Evolutionary conservation across 75 land plant species (phyloP), one percentile per base, ranked within the genome.

Genomic region (Sequoia sempervirens): DNA sequence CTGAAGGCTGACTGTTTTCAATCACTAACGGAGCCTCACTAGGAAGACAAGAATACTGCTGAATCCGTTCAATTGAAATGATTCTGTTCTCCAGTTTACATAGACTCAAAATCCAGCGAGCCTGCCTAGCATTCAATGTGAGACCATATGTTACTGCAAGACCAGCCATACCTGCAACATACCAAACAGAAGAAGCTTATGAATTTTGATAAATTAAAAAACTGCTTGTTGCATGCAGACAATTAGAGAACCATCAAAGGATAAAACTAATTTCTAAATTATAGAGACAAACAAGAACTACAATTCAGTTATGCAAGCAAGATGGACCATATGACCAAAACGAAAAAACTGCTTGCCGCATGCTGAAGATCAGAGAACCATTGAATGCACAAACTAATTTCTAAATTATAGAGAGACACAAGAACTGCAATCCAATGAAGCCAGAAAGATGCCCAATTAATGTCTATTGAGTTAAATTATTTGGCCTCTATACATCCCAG

Each of bases 61-160:
- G 93, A 80, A 97, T 97, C 38, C 98, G 87, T 76, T 97, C 99
- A 74, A 97, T 97, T 70, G 99, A 94, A 46, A 97, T 97, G 40
- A 97, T 94, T 86, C 90, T 94, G 80, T 95, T 97, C 86, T 97
- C 98, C 66, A 97, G 93, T 82, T 97, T 94, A 82, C 96, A 96
- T 34, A 96, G 91, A 86, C 93, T 96, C 81, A 95, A 90, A 58
- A 97, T 93, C 93, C 92, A 92, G 79, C 98, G 85, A 50, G 95
- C 90, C 34, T 93, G 86, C 1, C 96, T 88, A 30, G 95, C 91
- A 89, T 96, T 97, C 85, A 97, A 83, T 80, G 92, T 94, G 32
- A 97, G 88, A 38, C 99, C 99, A 88, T 96, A 96, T 28, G 96
- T 96, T 28, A 97, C 98, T 75, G 98, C 98, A 82, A 97, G 92